Base-by-base conservation (phyloP, 2,329 filamentous ascomycete genomes). In the Colletotrichum sp. region DNA sequence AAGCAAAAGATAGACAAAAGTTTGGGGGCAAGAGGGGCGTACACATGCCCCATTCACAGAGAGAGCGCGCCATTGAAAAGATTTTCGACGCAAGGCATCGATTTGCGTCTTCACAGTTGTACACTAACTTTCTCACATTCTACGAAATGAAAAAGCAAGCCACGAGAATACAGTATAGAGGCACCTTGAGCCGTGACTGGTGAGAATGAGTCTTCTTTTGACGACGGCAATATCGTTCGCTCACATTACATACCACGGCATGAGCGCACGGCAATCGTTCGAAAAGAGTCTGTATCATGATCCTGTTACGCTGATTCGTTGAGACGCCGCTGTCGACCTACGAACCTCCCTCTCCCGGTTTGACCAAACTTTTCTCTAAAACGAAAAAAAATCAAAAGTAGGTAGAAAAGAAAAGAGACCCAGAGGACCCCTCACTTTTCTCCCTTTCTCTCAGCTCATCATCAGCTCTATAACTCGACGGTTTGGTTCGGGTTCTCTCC, bases 211-310 rank as follows among this genome's bases (percentile, higher is more conserved):
- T 13, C 6, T 52, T 52, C 6, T 52, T 2, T 52, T 24, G n/a
- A 21, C 10, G 6, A 48, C 43, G 43, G n/a, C 2, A 52, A 21
- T 3, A 13, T 52, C 43, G 43, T 21, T 52, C 6, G n/a, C 43
- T 7, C 43, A 52, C 3, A 7, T 52, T 7, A 21, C 10, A 21
- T 1, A 21, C 43, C n/a, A 24, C 43, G 10, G n/a, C n/a, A 52
- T 52, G 43, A 52, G n/a, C 43, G 43, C 43, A 52, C 12, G 43
- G 43, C n/a, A 43, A 24, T 24, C 36, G 63, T 52, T 52, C 39
- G 18, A 28, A 39, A 70, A 18, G 83, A 32, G 84, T 89, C 66
- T 88, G 82, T 79, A 57, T 61, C 48, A n/a, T 66, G 52, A 72
- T 68, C 66, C 69, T 43, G 57, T 73, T 70, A 64, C 71, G 57